Base-by-base conservation (phyloP, 352 stramenopile species). In the Ophiocytium majus region DNA sequence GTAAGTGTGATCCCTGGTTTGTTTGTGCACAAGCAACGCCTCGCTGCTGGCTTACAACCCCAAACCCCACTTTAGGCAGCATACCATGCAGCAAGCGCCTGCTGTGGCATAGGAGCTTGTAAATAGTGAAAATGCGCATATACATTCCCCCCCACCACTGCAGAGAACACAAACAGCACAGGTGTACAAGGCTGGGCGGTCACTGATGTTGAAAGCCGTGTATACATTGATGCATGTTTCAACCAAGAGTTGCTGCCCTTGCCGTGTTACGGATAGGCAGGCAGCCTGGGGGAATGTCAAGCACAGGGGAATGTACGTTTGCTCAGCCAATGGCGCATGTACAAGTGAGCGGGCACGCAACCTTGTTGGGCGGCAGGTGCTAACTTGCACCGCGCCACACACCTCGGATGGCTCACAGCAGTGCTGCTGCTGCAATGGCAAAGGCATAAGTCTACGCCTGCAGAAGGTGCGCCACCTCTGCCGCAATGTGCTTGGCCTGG, bases 401-500 rank as follows among this genome's bases (percentile, higher is more conserved):
- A n/a, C n/a, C n/a, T n/a, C n/a, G n/a, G n/a, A n/a, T n/a, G n/a
- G n/a, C n/a, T n/a, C n/a, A n/a, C n/a, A n/a, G n/a, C n/a, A n/a
- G n/a, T n/a, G n/a, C n/a, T n/a, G n/a, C n/a, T n/a, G n/a, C n/a
- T 57, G 43, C 5, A 57, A 14, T 57, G 43, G 43, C 43, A 57
- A 57, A 5, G 5, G 5, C 5, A 14, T 14, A 57, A 57, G 14
- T 57, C 43, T 57, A 57, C 43, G 43, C 43, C 14, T 57, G 66
- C 35, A 78, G 35, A 14, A 78, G 35, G 35, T 43, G 66, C 5
- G 35, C 66, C 32, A 78, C 35, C 66, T 78, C 66, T 14, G 14
- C 66, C 14, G 66, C 66, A 78, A 78, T 5, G 66, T 78, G 66
- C 66, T 78, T 78, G 5, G 66, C 32, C 32, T 78, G 32, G 32